Percentiles rank a stretch among this genome's conserved stretches.
Evolutionary conservation across 306 rosid genomes (phyloP).

Genomic region (Albizia julibrissin): DNA sequence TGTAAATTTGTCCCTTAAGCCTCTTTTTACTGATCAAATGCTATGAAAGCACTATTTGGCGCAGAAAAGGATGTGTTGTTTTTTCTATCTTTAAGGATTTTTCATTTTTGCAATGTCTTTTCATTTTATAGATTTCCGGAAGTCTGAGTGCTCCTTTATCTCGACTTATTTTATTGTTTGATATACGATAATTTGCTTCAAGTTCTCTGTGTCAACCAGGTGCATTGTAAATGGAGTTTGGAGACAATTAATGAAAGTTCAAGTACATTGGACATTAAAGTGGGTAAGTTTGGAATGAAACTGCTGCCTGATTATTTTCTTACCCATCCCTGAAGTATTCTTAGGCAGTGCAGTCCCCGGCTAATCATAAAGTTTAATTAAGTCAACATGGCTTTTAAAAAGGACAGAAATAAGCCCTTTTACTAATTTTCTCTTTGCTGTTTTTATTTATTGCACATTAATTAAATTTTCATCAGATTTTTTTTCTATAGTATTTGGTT

Average conservation of each 20-base stretch:
- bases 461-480: background rate
- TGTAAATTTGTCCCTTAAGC: background rate
- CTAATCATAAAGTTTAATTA: conserved; percentile 6
- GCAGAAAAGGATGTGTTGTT: conserved; percentile 3
- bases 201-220: conserved; percentile 52
- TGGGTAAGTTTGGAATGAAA: conserved; percentile 65
- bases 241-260: conserved; percentile 62
- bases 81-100: background rate
- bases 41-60: background rate
- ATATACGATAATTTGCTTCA: conserved; percentile 14
- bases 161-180: conserved; percentile 12
- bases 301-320: conserved; percentile 22
- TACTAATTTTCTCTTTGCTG: background rate
- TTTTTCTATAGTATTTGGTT: background rate
- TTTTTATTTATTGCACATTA: background rate
- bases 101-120: background rate
- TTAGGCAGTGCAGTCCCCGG: conserved; percentile 15
- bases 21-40: background rate
- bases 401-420: background rate
- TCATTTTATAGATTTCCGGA: background rate
- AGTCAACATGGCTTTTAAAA: background rate
- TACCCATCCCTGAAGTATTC: conserved; percentile 2
- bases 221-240: conserved; percentile 84
- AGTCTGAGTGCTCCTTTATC: conserved; percentile 8
- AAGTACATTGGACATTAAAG: conserved; percentile 75